Evolutionary conservation across 257 asterid genomes (phyloP).

Genomic region (Henckelia pumila): DNA sequence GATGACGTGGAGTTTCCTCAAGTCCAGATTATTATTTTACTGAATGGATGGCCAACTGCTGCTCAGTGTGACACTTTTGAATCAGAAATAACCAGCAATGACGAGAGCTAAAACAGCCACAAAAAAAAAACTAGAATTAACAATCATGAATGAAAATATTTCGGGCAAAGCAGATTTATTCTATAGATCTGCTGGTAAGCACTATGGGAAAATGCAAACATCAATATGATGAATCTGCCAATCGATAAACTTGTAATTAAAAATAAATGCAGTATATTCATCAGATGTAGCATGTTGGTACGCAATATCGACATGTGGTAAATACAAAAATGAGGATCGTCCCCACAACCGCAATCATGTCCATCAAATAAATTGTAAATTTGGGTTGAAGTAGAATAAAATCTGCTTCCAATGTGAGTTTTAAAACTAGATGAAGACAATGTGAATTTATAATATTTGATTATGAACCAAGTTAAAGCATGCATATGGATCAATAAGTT

Average conservation of each 20-base stretch:
- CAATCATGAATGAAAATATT: background rate
- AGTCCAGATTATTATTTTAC: background rate
- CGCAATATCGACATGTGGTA: background rate
- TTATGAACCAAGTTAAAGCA: slow-evolving; percentile 10
- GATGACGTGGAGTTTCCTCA: background rate
- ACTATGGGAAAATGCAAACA: background rate
- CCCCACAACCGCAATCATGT: background rate
- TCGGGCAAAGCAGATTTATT: background rate
- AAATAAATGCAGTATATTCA: background rate
- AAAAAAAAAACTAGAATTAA: background rate
- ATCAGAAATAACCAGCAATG: slow-evolving; percentile 62
- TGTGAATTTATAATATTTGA: slow-evolving; percentile 9
- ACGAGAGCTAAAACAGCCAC: slow-evolving; percentile 58
- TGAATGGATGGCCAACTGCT: slow-evolving; percentile 25
- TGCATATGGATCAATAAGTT: background rate
- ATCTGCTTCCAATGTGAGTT: slow-evolving; percentile 9
- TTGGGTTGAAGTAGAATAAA: background rate
- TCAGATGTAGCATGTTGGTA: background rate
- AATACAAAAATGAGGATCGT: background rate
- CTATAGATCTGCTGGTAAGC: background rate
- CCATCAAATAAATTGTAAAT: background rate
- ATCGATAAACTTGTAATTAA: background rate
- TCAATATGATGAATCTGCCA: background rate
- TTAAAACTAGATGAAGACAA: background rate
- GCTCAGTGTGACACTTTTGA: slow-evolving; percentile 32